Percentiles rank a stretch among this genome's conserved stretches.
phyloP scores from a whole-genome alignment of 352 stramenopile species.

The Chrysophaeum taylorii region DNA sequence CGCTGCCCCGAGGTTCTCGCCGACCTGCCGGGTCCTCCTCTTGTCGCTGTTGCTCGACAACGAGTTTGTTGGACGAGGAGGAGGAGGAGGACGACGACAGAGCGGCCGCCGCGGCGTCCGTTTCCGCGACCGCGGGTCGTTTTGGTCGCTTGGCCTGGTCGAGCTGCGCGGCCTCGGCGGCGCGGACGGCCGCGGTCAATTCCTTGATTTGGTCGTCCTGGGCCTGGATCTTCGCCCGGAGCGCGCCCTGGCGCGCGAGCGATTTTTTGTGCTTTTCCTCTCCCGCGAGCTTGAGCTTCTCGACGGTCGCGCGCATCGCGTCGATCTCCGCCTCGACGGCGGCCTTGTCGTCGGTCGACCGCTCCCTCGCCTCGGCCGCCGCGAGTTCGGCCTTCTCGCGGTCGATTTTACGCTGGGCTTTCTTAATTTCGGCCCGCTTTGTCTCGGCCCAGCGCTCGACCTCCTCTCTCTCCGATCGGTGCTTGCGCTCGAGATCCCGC shows the following conservation, averaged over 20 bases:
- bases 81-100: too few relatives aligned
- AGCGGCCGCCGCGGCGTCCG: neutral
- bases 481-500: too few relatives aligned
- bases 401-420: too few relatives aligned
- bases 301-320: conserved; percentile 20
- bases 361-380: too few relatives aligned
- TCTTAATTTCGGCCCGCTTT: too few relatives aligned
- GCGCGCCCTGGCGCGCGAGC: neutral
- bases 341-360: neutral
- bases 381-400: too few relatives aligned
- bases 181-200: neutral
- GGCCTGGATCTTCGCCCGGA: neutral
- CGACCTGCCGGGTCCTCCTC: neutral
- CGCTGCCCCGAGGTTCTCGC: neutral
- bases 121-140: neutral
- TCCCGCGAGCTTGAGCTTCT: conserved; percentile 10
- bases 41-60: too few relatives aligned
- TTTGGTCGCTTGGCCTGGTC: neutral
- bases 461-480: too few relatives aligned
- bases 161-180: neutral
- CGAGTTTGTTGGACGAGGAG: too few relatives aligned
- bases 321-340: conserved; percentile 19
- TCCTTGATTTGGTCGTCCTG: neutral
- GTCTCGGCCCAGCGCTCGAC: too few relatives aligned
- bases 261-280: conserved; percentile 9